Conservation (phyloP, 352 stramenopile species). For the Phytophthora chlamydospora region DNA sequence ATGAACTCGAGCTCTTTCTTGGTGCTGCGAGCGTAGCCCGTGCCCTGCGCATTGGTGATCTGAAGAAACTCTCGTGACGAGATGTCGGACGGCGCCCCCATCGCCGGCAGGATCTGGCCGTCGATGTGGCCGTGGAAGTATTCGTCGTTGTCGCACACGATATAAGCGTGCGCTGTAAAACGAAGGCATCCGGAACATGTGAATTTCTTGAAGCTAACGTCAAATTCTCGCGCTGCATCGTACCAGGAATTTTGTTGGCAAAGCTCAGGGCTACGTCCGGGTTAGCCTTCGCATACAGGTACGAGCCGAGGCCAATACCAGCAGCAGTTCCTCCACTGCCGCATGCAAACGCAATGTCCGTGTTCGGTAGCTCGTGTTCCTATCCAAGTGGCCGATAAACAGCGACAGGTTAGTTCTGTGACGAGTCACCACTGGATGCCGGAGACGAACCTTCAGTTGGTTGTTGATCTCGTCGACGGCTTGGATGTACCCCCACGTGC, state of each 20-base stretch:
- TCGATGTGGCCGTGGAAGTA: constrained; percentile 89
- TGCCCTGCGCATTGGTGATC: constrained; percentile 83
- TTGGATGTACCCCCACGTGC: constrained; percentile 94
- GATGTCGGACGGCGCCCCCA: constrained; percentile 56
- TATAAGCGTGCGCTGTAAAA: constrained; percentile 72
- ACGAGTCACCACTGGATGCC: too few relatives aligned
- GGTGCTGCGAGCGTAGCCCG: constrained; percentile 81
- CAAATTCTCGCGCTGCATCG: background rate
- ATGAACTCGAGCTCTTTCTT: constrained; percentile 84
- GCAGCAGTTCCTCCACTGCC: constrained; percentile 81
- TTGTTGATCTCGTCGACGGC: constrained; percentile 90
- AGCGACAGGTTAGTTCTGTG: too few relatives aligned
- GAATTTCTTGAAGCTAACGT: background rate
- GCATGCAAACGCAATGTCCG: constrained; percentile 87
- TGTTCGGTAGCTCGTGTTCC: constrained; percentile 59
- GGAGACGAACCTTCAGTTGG: constrained; percentile 56
- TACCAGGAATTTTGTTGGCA: constrained; percentile 42
- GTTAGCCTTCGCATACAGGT: constrained; percentile 58
- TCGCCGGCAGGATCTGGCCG: constrained; percentile 67
- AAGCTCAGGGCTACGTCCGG: constrained; percentile 49
- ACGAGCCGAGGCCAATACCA: constrained; percentile 77
- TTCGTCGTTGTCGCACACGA: constrained; percentile 86
- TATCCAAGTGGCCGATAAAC: constrained; percentile 12
- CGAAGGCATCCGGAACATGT: background rate
- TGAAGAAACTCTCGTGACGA: constrained; percentile 74